Conservation (phyloP, 768 basidiomycete genomes). For the Phaeotremella fagi region DNA sequence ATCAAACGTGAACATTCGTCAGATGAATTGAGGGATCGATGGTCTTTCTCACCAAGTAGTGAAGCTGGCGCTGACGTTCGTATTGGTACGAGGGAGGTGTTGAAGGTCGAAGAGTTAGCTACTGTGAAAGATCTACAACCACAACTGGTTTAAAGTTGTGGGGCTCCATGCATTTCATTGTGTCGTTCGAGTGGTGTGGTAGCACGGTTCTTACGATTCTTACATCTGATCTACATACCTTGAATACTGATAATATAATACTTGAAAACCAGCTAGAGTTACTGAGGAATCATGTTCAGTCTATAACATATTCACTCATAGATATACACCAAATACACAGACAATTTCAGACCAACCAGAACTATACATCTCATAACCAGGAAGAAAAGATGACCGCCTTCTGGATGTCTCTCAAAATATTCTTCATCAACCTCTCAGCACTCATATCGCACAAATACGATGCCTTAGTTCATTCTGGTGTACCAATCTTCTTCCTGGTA, state of each 20-base stretch:
- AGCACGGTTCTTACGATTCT: no score
- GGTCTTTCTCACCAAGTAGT: conserved; percentile 54
- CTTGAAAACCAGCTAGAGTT: no score
- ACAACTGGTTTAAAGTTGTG: no score
- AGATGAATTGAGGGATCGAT: conserved; percentile 56
- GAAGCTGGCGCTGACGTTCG: conserved; percentile 34
- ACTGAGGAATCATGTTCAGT: no score
- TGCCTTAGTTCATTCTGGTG: conserved; percentile 17
- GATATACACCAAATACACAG: no score
- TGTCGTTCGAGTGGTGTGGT: no score
- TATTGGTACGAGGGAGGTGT: conserved; percentile 18
- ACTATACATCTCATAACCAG: neutral
- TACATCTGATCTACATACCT: no score
- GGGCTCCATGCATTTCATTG: no score
- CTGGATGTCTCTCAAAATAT: neutral
- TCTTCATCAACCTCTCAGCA: neutral
- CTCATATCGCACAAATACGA: conserved; percentile 7
- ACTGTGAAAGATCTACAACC: conserved; percentile 25
- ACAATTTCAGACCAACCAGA: neutral
- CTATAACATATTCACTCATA: no score
- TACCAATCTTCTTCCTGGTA: conserved; percentile 33
- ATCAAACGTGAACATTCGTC: conserved; percentile 61
- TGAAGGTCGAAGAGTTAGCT: conserved; percentile 38
- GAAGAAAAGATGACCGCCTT: neutral
- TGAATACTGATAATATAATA: no score